Conservation (phyloP, 148 eudicot genomes). For the Chenopodium formosanum region DNA sequence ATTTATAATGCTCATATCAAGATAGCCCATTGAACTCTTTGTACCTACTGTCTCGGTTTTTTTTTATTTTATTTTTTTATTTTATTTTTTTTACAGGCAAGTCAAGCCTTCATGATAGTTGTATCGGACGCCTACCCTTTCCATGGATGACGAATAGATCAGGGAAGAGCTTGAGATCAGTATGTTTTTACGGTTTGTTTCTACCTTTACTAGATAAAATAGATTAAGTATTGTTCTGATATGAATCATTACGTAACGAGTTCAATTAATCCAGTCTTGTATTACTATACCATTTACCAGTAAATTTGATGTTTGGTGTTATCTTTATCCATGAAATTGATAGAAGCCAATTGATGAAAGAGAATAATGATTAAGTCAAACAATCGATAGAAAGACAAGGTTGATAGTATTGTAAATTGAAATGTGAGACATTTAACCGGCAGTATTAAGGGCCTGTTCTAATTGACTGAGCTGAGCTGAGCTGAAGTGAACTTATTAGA, state of each 20-base stretch:
- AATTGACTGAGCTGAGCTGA: no score
- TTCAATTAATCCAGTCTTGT: background rate
- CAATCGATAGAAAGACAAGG: no score
- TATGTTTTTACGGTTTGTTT: conserved; percentile 19
- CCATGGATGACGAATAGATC: background rate
- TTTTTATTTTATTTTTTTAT: background rate
- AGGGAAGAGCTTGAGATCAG: conserved; percentile 13
- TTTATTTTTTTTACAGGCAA: background rate
- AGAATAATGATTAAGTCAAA: no score
- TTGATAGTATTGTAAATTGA: no score
- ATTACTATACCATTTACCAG: background rate
- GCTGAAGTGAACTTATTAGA: no score
- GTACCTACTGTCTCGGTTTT: background rate
- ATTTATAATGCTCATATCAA: background rate
- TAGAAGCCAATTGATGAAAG: no score
- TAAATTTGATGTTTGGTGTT: background rate
- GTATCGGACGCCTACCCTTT: background rate
- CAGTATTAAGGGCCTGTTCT: no score
- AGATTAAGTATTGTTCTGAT: background rate
- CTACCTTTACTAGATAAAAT: conserved; percentile 5
- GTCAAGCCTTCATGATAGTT: background rate
- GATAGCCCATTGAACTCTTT: no score
- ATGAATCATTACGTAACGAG: background rate
- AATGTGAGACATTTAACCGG: no score
- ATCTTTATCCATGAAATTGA: no score